A percentile compares a stretch with the other conserved stretches of the same genome.
phyloP scores from a whole-genome alignment of 176 grass and related monocot genomes.

The Guadua angustifolia region DNA sequence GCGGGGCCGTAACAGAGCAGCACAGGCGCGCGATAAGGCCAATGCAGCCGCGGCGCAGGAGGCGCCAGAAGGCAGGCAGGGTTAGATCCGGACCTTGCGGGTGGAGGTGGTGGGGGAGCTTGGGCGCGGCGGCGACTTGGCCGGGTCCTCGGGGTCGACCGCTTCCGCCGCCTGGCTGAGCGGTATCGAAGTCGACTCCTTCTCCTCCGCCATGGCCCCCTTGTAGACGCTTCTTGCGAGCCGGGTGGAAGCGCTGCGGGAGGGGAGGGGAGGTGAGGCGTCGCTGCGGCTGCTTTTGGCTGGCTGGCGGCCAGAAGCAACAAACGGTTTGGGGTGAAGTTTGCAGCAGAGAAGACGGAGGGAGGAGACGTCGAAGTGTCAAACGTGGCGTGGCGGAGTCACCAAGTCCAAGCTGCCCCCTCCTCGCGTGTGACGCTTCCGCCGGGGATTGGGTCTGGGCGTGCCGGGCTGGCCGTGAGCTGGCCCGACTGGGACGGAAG shows the following conservation, averaged over 20 bases:
- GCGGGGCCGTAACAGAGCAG: not conserved
- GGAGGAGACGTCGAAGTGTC: slow-evolving; percentile 30
- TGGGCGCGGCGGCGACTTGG: slow-evolving; percentile 74
- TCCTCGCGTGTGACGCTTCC: slow-evolving; percentile 24
- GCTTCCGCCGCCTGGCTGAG: slow-evolving; percentile 73
- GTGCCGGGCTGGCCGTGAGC: slow-evolving; percentile 37
- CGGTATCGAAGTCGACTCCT: slow-evolving; percentile 86
- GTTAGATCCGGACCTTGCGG: slow-evolving; percentile 78
- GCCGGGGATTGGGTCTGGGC: not conserved
- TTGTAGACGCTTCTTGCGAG: slow-evolving; percentile 19
- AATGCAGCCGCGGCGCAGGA: not conserved
- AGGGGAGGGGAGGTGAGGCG: slow-evolving; percentile 9
- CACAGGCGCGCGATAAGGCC: not conserved
- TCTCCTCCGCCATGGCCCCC: slow-evolving; percentile 77
- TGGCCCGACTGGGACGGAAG: slow-evolving; percentile 23
- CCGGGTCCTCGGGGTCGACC: slow-evolving; percentile 86
- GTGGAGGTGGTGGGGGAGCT: slow-evolving; percentile 85
- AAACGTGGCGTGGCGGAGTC: slow-evolving; percentile 31
- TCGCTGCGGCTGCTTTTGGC: slow-evolving; percentile 49
- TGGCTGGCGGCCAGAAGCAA: slow-evolving; percentile 54
- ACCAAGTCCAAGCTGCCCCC: slow-evolving; percentile 9
- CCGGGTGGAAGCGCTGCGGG: not conserved
- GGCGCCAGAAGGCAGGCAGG: not conserved
- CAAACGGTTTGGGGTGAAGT: slow-evolving; percentile 47
- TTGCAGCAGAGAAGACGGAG: slow-evolving; percentile 20